phyloP scores from a whole-genome alignment of 2,329 filamentous ascomycete genomes.

The Tympanopsis confertula region DNA sequence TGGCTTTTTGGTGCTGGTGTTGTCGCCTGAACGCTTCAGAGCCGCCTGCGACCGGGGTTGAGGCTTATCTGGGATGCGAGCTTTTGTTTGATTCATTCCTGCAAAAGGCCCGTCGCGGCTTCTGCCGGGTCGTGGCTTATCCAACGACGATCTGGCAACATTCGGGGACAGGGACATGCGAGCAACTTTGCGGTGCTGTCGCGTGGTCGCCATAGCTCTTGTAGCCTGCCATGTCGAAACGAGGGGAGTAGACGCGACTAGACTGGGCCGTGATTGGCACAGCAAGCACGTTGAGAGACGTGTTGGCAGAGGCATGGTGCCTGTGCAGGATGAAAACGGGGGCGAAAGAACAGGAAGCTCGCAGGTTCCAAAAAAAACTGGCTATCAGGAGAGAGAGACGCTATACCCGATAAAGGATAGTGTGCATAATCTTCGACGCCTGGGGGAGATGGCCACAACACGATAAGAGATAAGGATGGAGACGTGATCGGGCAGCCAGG shows the following conservation, averaged over 20 bases:
- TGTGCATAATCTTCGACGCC: too few species aligned
- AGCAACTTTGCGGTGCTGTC: background rate
- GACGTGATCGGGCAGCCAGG: too few species aligned
- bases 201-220: background rate
- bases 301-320: background rate
- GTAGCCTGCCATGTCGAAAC: background rate
- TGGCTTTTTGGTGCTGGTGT: conserved; percentile 29
- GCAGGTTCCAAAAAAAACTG: too few species aligned
- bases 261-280: background rate
- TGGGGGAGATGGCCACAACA: too few species aligned
- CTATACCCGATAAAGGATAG: too few species aligned
- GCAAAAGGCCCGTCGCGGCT: conserved; percentile 5
- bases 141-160: background rate
- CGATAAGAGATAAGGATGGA: too few species aligned
- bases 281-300: background rate
- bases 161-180: background rate
- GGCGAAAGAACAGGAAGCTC: too few species aligned
- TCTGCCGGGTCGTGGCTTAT: background rate
- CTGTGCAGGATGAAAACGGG: too few species aligned
- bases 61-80: conserved; percentile 8
- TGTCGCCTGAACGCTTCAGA: conserved; percentile 4
- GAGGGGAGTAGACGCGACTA: background rate
- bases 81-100: conserved; percentile 9
- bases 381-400: too few species aligned
- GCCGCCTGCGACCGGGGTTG: conserved; percentile 13